A percentile compares a stretch with the other conserved stretches of the same genome.
These are phyloP conservation scores for Phytophthora pistaciae DNA, from an alignment of 352 stramenopile genomes.

Conservation along the genomic window DNA sequence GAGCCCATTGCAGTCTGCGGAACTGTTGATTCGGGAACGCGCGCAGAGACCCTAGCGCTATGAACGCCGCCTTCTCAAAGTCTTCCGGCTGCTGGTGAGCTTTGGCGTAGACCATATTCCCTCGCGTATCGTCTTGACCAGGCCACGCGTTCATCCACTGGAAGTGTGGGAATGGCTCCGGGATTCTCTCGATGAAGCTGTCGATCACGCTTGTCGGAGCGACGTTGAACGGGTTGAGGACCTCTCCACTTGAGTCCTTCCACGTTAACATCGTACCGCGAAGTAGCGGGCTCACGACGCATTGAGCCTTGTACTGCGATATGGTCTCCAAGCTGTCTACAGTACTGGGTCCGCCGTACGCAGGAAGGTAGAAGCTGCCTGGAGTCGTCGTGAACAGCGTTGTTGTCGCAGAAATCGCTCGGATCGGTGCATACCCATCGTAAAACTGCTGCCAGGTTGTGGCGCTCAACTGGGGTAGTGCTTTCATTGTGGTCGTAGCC, in stretches of 20 bases:
- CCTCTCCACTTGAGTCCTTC: constrained; percentile 22
- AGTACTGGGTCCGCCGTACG: constrained; percentile 8
- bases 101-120: constrained; percentile 59
- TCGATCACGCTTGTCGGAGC: constrained; percentile 32
- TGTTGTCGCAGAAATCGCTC: not conserved
- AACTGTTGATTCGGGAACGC: constrained; percentile 61
- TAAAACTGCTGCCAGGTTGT: constrained; percentile 39
- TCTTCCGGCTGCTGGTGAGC: constrained; percentile 22
- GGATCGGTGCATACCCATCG: not conserved
- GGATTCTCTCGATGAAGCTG: constrained; percentile 48
- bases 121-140: constrained; percentile 33
- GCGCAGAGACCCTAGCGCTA: constrained; percentile 48
- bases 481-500: constrained; percentile 12
- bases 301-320: constrained; percentile 28
- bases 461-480: not conserved
- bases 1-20: constrained; percentile 49
- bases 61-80: constrained; percentile 39
- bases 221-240: constrained; percentile 50
- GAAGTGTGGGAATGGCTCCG: constrained; percentile 17
- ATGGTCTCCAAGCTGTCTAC: constrained; percentile 26
- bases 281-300: constrained; percentile 52
- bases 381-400: constrained; percentile 29
- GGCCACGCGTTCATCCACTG: constrained; percentile 64
- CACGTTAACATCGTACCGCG: constrained; percentile 35
- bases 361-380: constrained; percentile 23